phyloP scores from a whole-genome alignment of 768 basidiomycete species.

The Rossbeevera mucosa region DNA sequence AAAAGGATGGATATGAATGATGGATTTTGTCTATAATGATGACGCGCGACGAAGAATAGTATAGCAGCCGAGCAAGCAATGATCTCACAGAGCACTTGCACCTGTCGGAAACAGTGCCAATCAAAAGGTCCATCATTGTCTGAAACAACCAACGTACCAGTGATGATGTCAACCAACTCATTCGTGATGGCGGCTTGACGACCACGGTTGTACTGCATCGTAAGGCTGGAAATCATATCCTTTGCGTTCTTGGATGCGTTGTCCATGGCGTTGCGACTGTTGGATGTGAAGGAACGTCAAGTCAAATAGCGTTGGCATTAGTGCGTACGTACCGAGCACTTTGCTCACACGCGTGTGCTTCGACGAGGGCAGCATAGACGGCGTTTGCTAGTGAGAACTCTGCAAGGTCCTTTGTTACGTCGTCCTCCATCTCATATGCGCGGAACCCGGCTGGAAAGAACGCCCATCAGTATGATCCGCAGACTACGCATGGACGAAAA shows the following conservation, averaged over 20 bases:
- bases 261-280: slow-evolving; percentile 96
- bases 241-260: slow-evolving; percentile 97
- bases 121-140: background rate
- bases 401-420: slow-evolving; percentile 86
- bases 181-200: slow-evolving; percentile 97
- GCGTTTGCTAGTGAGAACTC: slow-evolving; percentile 97
- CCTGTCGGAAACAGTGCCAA: slow-evolving; percentile 27
- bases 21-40: slow-evolving; percentile 20
- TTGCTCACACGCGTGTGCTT: slow-evolving; percentile 94
- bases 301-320: too few relatives aligned
- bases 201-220: slow-evolving; percentile 98
- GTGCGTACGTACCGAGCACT: slow-evolving; percentile 64
- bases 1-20: slow-evolving; percentile 12
- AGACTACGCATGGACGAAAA: background rate
- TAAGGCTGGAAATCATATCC: slow-evolving; percentile 85
- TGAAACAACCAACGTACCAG: slow-evolving; percentile 50
- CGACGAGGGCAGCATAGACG: slow-evolving; percentile 89
- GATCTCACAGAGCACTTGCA: slow-evolving; percentile 45
- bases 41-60: slow-evolving; percentile 8
- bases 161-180: slow-evolving; percentile 90
- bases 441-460: slow-evolving; percentile 70
- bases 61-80: slow-evolving; percentile 11
- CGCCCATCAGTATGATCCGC: background rate
- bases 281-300: background rate
- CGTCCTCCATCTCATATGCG: slow-evolving; percentile 97